Evolutionary conservation across 2,329 filamentous ascomycete species (phyloP).

Genomic region (Aspergillus aculeatus): DNA sequence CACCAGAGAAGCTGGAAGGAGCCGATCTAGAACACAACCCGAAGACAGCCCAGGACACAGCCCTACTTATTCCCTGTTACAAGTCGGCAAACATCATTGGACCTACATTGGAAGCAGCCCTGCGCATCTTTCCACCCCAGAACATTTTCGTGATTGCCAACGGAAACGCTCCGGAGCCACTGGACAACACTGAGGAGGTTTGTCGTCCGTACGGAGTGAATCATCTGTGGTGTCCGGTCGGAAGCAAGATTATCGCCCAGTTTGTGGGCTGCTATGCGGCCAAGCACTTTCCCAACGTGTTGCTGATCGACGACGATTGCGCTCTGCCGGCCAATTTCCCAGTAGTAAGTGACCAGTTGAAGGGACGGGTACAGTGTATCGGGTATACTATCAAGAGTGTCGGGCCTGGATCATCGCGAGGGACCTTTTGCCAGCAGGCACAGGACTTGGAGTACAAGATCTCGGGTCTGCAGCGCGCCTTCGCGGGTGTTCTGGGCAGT

Average conservation of each 20-base stretch:
- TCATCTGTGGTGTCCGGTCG: conserved; percentile 51
- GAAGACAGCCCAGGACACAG: conserved; percentile 34
- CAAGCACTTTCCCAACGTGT: conserved; percentile 46
- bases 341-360: conserved; percentile 46
- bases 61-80: conserved; percentile 50
- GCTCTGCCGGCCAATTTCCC: conserved; percentile 50
- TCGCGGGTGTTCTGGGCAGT: conserved; percentile 47
- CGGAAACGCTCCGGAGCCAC: conserved; percentile 47
- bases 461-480: conserved; percentile 46
- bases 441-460: conserved; percentile 56
- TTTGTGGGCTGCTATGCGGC: conserved; percentile 51
- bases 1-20: background rate
- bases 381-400: conserved; percentile 52
- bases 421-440: conserved; percentile 45
- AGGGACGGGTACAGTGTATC: conserved; percentile 44
- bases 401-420: conserved; percentile 37
- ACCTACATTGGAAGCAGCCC: conserved; percentile 44
- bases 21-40: conserved; percentile 14
- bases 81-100: conserved; percentile 46
- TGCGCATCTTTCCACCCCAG: conserved; percentile 47
- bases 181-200: conserved; percentile 51
- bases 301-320: conserved; percentile 54
- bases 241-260: conserved; percentile 52
- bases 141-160: conserved; percentile 52
- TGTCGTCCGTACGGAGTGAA: conserved; percentile 47